phyloP scores from a whole-genome alignment of 345 rosid genomes.

The Boechera divaricarpa region DNA sequence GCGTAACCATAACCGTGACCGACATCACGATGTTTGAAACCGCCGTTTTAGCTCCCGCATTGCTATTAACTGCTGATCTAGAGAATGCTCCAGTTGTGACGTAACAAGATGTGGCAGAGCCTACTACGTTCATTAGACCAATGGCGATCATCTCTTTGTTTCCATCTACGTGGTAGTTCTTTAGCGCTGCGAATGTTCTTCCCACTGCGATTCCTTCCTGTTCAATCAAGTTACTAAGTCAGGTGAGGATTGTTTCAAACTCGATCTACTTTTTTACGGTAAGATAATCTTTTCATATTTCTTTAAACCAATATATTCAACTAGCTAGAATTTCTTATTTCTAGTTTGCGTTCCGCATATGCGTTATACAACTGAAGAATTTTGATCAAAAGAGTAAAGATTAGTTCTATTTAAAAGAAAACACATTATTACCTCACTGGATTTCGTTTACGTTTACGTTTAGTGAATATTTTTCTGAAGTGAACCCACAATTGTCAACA shows the following conservation, averaged over 20 bases:
- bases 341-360: too few relatives aligned
- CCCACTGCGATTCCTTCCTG: conserved; percentile 99
- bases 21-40: conserved; percentile 94
- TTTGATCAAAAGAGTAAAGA: too few relatives aligned
- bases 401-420: too few relatives aligned
- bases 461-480: too few relatives aligned
- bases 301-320: too few relatives aligned
- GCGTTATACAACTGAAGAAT: too few relatives aligned
- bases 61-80: conserved; percentile 91
- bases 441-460: too few relatives aligned
- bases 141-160: conserved; percentile 99
- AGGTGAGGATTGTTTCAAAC: not conserved
- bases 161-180: conserved; percentile 90
- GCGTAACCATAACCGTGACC: conserved; percentile 88
- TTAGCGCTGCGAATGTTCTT: conserved; percentile 90
- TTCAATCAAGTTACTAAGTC: not conserved
- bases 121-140: conserved; percentile 92
- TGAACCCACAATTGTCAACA: too few relatives aligned
- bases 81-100: conserved; percentile 92
- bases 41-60: conserved; percentile 94
- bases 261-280: too few relatives aligned
- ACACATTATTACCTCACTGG: too few relatives aligned
- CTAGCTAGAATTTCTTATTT: too few relatives aligned
- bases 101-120: conserved; percentile 94
- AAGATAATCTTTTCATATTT: not conserved